Base-by-base conservation (phyloP, 176 grass and related monocot genomes). In the Avena insularis region DNA sequence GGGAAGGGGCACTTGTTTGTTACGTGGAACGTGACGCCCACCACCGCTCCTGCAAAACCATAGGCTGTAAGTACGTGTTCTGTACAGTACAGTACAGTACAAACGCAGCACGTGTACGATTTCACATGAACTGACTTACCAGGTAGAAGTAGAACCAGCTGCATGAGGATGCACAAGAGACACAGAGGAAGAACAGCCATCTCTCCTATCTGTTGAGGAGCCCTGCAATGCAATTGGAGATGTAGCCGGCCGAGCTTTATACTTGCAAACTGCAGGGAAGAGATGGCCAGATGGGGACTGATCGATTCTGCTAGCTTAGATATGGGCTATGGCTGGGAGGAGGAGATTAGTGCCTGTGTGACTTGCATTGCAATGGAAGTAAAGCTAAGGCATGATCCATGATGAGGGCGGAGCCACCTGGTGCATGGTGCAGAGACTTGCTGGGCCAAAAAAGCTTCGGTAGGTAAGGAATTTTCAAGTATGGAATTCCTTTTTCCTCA, bases 1-100 rank as follows among this genome's bases (percentile, higher is more conserved):
- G 93, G 93, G 85, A 95, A 95, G 12, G 90, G 88, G 54, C 96
- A 95, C 68, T 89, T 91, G 91, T 98, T 98, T 14, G 16, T 82
- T 31, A 95, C 81, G 64, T 91, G 81, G 84, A 98, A 98, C 19
- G 84, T 90, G 43, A 90, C 12, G 33, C 46, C 74, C 50, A 53
- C 84, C 0, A 12, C n/a, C 45, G 63, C 15, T 0, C 79, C 79
- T 78, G 23, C 61, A 45, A 63, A 29, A 48, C 46, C 38, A 80
- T 25, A 64, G 12, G 23, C 1, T 31, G 14, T 10, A 5, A 21
- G 14, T 16, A 65, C 36, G 25, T 75, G 21, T 56, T 77, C 74
- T 56, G 73, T 76, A 16, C 29, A 29, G 29, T 29, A 29, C 29
- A 29, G 29, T 29, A 29, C 46, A 27, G 16, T 29, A 8, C 71